Evolutionary conservation across 208 protist species (phyloP).

Genomic region (Leishmania major): DNA sequence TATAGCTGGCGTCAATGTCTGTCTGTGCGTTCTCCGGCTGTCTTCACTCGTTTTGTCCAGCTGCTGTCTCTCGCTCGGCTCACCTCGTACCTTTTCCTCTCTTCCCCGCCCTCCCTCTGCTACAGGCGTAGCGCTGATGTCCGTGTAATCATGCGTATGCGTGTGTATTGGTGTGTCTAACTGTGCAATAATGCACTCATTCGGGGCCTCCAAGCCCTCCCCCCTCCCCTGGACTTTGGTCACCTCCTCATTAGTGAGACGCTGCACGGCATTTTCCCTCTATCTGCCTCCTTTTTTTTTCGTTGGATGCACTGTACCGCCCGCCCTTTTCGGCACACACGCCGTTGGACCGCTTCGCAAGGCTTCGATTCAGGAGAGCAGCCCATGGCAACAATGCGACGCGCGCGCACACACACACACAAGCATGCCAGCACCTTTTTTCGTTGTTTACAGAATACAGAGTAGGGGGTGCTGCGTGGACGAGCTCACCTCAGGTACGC

Average conservation of each 20-base stretch:
- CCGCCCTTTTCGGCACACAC: background rate
- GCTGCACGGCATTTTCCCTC: background rate
- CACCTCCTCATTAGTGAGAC: background rate
- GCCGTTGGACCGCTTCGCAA: background rate
- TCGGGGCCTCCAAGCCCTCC: background rate
- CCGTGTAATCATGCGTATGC: slow-evolving; percentile 1
- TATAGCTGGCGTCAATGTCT: background rate
- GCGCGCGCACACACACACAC: background rate
- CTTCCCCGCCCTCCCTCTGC: background rate
- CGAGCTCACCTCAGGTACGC: background rate
- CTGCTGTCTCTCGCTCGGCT: background rate
- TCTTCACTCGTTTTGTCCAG: no score
- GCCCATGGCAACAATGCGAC: background rate
- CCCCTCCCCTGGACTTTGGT: background rate
- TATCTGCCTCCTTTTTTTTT: background rate
- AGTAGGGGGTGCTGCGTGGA: background rate
- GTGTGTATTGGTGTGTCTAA: background rate
- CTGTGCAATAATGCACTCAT: background rate
- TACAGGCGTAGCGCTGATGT: background rate
- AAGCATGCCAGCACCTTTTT: background rate
- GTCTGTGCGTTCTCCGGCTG: background rate
- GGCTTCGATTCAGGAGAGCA: no score
- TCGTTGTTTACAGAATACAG: background rate
- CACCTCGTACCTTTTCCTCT: background rate
- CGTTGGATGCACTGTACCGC: background rate